Conservation (phyloP, 371 early-diverging fungal genomes). For the Mucor indicus region DNA sequence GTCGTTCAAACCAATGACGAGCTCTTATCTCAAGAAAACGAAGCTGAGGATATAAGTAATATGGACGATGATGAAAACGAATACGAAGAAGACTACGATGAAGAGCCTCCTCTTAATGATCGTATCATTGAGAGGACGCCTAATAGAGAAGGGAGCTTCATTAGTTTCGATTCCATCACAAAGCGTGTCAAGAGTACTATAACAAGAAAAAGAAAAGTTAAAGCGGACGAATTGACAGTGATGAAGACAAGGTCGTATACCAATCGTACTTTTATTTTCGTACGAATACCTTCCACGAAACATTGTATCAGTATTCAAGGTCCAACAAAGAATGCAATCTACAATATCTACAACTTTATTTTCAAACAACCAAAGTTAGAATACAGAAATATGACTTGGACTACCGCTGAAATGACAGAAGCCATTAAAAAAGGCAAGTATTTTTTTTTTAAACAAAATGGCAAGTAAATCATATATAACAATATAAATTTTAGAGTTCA, state of each 20-base stretch:
- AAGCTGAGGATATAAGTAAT: neutral
- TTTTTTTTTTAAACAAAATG: neutral
- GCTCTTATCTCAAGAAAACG: neutral
- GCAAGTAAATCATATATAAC: neutral
- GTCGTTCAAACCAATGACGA: neutral
- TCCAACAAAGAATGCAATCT: constrained; percentile 66
- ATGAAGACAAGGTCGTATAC: constrained; percentile 72
- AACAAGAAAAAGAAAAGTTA: constrained; percentile 3
- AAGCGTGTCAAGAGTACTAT: constrained; percentile 14
- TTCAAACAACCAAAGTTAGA: constrained; percentile 73
- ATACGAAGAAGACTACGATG: constrained; percentile 1
- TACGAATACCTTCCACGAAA: constrained; percentile 66
- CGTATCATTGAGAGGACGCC: no score
- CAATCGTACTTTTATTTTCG: constrained; percentile 72
- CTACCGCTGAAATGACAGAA: constrained; percentile 64
- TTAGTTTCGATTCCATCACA: constrained; percentile 12
- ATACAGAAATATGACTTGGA: constrained; percentile 76
- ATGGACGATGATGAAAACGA: neutral
- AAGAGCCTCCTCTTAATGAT: neutral
- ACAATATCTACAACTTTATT: constrained; percentile 67
- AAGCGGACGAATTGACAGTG: constrained; percentile 38
- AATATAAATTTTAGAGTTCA: constrained; percentile 3
- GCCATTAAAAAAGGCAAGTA: constrained; percentile 59
- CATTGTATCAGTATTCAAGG: constrained; percentile 74
- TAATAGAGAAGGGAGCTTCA: constrained; percentile 5